These are phyloP conservation scores for Sechiopsis laciniata DNA, from an alignment of 306 rosid genomes.

Conservation along the genomic window DNA sequence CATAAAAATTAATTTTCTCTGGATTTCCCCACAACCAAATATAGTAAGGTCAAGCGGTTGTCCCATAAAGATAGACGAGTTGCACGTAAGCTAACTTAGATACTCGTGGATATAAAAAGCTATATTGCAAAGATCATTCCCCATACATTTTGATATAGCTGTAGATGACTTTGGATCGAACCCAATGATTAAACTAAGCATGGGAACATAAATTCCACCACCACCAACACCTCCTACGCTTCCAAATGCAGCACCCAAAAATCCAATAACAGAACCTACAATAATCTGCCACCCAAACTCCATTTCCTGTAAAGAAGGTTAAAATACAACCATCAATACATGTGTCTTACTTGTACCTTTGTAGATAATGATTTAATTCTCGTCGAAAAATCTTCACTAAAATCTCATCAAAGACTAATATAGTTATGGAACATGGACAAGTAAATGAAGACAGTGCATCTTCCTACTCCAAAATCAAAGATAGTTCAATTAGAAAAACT, in stretches of 20 bases:
- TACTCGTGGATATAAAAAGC: too few species aligned
- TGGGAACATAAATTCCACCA: conserved; percentile 94
- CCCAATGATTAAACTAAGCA: conserved; percentile 80
- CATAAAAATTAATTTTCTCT: too few species aligned
- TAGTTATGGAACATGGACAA: background rate
- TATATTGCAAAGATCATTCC: background rate
- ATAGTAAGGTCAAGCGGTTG: background rate
- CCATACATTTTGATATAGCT: conserved; percentile 89
- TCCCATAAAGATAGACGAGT: too few species aligned
- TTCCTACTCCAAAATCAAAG: background rate
- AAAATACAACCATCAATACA: background rate
- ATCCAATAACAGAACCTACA: conserved; percentile 59
- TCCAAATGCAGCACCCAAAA: conserved; percentile 88
- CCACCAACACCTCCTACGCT: conserved; percentile 99
- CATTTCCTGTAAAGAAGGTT: conserved; percentile 50
- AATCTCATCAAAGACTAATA: background rate
- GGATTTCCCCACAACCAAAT: too few species aligned
- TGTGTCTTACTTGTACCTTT: background rate
- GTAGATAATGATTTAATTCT: background rate
- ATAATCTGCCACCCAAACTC: conserved; percentile 78
- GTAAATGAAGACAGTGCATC: too few species aligned
- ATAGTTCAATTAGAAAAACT: background rate
- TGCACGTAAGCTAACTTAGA: too few species aligned
- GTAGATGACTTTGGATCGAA: conserved; percentile 87
- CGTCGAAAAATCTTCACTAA: background rate